Conservation (phyloP, 2,329 filamentous ascomycete genomes). For the Cladosporium sp. region DNA sequence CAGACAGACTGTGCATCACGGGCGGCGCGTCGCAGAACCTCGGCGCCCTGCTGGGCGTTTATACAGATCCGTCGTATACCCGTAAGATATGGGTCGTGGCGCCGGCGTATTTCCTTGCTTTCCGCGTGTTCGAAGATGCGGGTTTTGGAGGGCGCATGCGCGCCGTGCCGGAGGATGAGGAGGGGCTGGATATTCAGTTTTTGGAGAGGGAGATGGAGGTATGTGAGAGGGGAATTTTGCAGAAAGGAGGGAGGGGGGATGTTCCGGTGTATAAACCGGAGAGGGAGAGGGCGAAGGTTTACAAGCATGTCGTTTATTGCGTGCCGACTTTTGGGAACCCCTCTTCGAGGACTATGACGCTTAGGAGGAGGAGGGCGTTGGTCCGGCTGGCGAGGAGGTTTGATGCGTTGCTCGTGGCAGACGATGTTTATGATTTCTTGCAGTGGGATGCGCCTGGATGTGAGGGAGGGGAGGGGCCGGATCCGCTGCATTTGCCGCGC, state of each 20-base stretch:
- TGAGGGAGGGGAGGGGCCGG: slow-evolving; percentile 1
- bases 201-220: slow-evolving; percentile 50
- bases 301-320: slow-evolving; percentile 81
- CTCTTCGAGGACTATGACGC: slow-evolving; percentile 74
- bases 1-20: slow-evolving; percentile 70
- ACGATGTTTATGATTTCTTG: slow-evolving; percentile 93
- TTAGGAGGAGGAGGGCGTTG: slow-evolving; percentile 61
- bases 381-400: slow-evolving; percentile 72
- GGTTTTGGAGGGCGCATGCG: slow-evolving; percentile 65
- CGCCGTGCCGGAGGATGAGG: slow-evolving; percentile 70
- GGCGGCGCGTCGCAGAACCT: slow-evolving; percentile 83
- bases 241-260: slow-evolving; percentile 16
- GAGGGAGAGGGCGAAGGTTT: slow-evolving; percentile 66
- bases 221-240: slow-evolving; percentile 41
- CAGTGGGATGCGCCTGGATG: slow-evolving; percentile 60
- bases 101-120: slow-evolving; percentile 80
- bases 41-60: slow-evolving; percentile 72
- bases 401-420: slow-evolving; percentile 77
- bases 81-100: slow-evolving; percentile 73
- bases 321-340: slow-evolving; percentile 90
- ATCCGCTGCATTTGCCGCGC: slow-evolving; percentile 57
- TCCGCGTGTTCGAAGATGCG: slow-evolving; percentile 78
- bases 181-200: slow-evolving; percentile 67
- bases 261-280: slow-evolving; percentile 46
- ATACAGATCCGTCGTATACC: slow-evolving; percentile 74